Evolutionary conservation across 75 land plant species (phyloP), one percentile per base, ranked within the genome.

Genomic region (Cunninghamia lanceolata): DNA sequence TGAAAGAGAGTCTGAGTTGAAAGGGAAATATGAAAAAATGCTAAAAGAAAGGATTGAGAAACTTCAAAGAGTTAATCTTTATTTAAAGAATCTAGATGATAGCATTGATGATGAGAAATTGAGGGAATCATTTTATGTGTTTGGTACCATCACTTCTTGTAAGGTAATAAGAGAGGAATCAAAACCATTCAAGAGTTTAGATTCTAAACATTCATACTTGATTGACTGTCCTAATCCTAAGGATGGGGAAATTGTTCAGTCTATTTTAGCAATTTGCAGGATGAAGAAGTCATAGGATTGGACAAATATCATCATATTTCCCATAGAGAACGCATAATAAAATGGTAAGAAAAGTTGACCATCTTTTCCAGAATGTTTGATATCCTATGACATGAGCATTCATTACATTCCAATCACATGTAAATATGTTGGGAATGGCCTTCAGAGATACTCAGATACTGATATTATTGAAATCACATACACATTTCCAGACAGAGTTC

Each of bases 1-100:
- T 74, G 98, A 96, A 86, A 93, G 98, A 66, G 98, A 96, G 76
- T 84, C 86, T 15, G 98, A 96, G 85, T 84, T 96, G 73, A 92
- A 92, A 47, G 89, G 77, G 4, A 90, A 86, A 88, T 94, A 89
- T 90, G 98, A 94, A 82, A 94, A 93, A 53, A 96, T n/a, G n/a
- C n/a, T n/a, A n/a, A n/a, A n/a, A n/a, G n/a, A n/a, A n/a, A n/a
- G n/a, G n/a, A n/a, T n/a, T n/a, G n/a, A n/a, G n/a, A n/a, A n/a
- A n/a, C n/a, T n/a, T n/a, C n/a, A n/a, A n/a, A n/a, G n/a, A n/a
- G n/a, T n/a, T n/a, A n/a, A n/a, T n/a, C n/a, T n/a, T n/a, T n/a
- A n/a, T n/a, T n/a, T n/a, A n/a, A n/a, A 96, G 77, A 96, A 96
- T 85, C 82, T 96, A 30, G 96, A 95, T 90, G 98, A 95, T 76